Evolutionary conservation across 805 yeast species (phyloP), one percentile per base, ranked within the genome.

Genomic region (Candida tibetensis): DNA sequence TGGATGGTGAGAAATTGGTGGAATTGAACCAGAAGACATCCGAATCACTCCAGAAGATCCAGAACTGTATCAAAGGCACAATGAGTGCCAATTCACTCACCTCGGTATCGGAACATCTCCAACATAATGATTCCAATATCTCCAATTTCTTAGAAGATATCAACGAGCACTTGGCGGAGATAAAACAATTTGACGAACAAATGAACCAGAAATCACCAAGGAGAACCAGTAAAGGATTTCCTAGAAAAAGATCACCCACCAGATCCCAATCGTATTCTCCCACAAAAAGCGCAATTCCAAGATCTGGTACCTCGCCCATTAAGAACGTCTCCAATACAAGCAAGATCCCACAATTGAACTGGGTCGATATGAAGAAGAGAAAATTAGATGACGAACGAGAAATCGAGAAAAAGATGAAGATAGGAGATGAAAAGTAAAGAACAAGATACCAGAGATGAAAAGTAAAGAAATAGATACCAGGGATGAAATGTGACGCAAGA

Each of bases 61-160:
- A 21, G 7, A 7, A 7, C 25, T 7, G 9, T 7, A 21, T 21
- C 25, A 21, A 10, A 21, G 25, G 9, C 25, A 7, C 7, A 21
- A 7, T 7, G 25, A 21, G 10, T 7, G 9, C 7, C 25, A 21
- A 21, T 7, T 7, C 25, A 21, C 22, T 31, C 28, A 21, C 5
- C 22, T n/a, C 12, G 17, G 18, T 31, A 9, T 16, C 18, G 14
- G 22, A 7, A 3, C 17, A 12, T 4, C 17, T 31, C n/a, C 17
- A 26, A 5, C 15, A 31, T 6, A 41, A 41, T 22, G 44, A 37
- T 23, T 26, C 40, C 13, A 38, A 34, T 8, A 36, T 41, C 23
- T 21, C 21, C 25, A 16, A 23, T 4, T 23, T 30, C 3, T 27
- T 41, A 17, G 23, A 18, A 17, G 30, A 19, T 4, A 28, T 41